Evolutionary conservation across 2,329 filamentous ascomycete species (phyloP).

Genomic region (Pseudofabraea citricarpa): DNA sequence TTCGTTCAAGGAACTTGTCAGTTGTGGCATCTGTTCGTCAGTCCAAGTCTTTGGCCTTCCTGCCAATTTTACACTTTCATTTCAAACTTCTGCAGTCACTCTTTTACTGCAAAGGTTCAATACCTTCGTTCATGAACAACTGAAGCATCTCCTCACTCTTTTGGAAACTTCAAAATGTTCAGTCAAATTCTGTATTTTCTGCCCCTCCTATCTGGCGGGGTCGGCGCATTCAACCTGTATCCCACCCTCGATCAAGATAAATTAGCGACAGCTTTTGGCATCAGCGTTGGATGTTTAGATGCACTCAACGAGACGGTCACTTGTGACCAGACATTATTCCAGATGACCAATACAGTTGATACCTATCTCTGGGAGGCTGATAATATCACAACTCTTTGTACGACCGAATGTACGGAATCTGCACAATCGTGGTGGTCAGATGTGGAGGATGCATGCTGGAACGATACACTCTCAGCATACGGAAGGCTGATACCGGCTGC

Average conservation of each 20-base stretch:
- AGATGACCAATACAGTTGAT: slow-evolving; percentile 8
- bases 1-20: no score
- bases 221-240: slow-evolving; percentile 8
- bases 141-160: no score
- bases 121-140: no score
- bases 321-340: slow-evolving; percentile 5
- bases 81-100: no score
- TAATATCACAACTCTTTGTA: slow-evolving; percentile 13
- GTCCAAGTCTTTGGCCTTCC: no score
- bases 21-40: no score
- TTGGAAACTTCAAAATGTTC: background rate
- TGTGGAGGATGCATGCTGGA: slow-evolving; percentile 6
- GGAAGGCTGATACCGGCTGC: slow-evolving; percentile 9
- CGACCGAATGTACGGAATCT: slow-evolving; percentile 3
- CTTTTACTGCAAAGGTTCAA: no score
- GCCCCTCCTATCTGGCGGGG: no score
- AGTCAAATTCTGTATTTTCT: background rate
- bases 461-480: slow-evolving; percentile 8
- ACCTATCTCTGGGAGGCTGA: slow-evolving; percentile 12
- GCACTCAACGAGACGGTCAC: slow-evolving; percentile 5
- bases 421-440: slow-evolving; percentile 6
- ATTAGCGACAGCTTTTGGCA: slow-evolving; percentile 2
- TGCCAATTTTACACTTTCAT: no score
- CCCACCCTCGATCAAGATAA: slow-evolving; percentile 2
- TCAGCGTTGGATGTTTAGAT: slow-evolving; percentile 4